Evolutionary conservation across 148 eudicot genomes (phyloP).

Genomic region (Heliamphora exappendiculata): DNA sequence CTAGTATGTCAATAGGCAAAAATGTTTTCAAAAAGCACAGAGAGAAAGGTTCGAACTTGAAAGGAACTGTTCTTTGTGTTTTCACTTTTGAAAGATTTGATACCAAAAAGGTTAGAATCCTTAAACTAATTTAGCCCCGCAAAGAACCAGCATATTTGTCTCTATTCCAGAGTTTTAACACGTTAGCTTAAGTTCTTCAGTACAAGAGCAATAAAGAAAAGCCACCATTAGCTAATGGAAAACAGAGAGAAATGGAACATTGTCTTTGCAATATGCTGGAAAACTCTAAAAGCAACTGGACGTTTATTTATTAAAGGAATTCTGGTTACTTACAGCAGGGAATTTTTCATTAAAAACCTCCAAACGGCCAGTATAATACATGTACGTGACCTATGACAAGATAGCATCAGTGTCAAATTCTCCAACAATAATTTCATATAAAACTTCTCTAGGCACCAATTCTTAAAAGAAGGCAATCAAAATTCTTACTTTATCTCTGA

Average conservation of each 20-base stretch:
- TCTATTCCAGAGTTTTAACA: not conserved
- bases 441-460: slow-evolving; percentile 1
- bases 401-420: not conserved
- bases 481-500: slow-evolving; percentile 71
- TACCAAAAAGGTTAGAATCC: not conserved
- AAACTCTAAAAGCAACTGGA: not conserved
- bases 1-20: not conserved
- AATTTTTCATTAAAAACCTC: slow-evolving; percentile 97
- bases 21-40: not conserved
- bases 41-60: not conserved
- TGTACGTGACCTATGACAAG: slow-evolving; percentile 68
- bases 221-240: not conserved
- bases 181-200: not conserved
- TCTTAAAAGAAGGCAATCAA: not conserved
- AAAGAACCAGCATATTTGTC: not conserved
- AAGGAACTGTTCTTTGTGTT: not conserved
- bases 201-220: not conserved
- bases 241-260: not conserved
- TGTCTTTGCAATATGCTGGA: not conserved
- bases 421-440: not conserved
- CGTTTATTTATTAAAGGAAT: not conserved
- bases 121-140: not conserved
- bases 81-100: slow-evolving; percentile 4
- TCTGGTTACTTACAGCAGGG: slow-evolving; percentile 54
- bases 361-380: slow-evolving; percentile 97